Evolutionary conservation across 331 rosid species (phyloP).

Genomic region (Quercus tomentella): DNA sequence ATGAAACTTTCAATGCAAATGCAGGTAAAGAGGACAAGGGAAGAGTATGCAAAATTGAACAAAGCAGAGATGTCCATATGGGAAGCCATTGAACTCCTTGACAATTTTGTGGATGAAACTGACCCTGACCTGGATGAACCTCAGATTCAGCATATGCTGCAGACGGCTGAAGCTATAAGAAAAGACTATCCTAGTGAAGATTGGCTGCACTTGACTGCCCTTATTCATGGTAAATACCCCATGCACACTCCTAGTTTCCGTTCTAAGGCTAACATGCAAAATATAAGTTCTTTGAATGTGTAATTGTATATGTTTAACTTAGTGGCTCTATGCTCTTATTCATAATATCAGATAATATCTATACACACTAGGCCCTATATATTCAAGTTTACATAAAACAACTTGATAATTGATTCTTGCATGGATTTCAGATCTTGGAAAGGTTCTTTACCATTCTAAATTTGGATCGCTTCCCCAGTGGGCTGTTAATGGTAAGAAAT

Average conservation of each 20-base stretch:
- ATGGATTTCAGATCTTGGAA: slow-evolving; percentile 26
- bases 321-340: no score
- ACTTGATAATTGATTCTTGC: not conserved
- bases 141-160: slow-evolving; percentile 27
- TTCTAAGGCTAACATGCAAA: not conserved
- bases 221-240: slow-evolving; percentile 38
- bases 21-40: slow-evolving; percentile 38
- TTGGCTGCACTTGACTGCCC: slow-evolving; percentile 54
- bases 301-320: no score
- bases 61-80: slow-evolving; percentile 47
- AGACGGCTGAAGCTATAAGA: slow-evolving; percentile 27
- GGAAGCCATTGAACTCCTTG: slow-evolving; percentile 47
- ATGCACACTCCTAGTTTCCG: not conserved
- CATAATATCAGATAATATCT: no score
- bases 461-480: slow-evolving; percentile 35
- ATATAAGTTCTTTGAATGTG: no score
- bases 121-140: slow-evolving; percentile 28
- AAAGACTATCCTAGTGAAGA: slow-evolving; percentile 34
- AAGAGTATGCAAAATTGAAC: slow-evolving; percentile 36
- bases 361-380: no score
- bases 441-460: slow-evolving; percentile 21
- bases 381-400: no score
- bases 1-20: not conserved
- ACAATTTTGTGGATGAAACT: slow-evolving; percentile 43
- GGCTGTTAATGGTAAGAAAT: slow-evolving; percentile 25